phyloP scores from a whole-genome alignment of 768 basidiomycete genomes.

The Amanita rubescens region DNA sequence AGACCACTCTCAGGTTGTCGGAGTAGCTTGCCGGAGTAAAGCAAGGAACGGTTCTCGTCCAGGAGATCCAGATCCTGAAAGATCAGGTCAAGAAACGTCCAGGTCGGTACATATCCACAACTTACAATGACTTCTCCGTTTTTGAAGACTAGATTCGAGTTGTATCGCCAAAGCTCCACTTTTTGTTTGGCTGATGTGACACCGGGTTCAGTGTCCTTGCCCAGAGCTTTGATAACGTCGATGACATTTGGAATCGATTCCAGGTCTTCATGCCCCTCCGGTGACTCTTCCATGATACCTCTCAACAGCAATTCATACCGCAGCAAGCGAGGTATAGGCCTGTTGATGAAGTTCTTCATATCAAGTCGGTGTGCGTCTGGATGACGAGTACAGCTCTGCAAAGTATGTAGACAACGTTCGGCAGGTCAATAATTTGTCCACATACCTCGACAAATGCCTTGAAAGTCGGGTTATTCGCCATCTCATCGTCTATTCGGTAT shows the following conservation, averaged over 20 bases:
- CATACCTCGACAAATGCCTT: conserved; percentile 72
- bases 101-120: conserved; percentile 1
- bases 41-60: conserved; percentile 75
- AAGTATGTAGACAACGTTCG: background rate
- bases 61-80: conserved; percentile 79
- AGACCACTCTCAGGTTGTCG: conserved; percentile 78
- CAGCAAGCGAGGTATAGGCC: conserved; percentile 82
- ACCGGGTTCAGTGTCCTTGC: conserved; percentile 82
- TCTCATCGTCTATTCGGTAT: conserved; percentile 82
- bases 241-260: conserved; percentile 81
- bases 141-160: conserved; percentile 71
- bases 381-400: conserved; percentile 45
- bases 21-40: conserved; percentile 74
- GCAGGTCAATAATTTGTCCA: background rate
- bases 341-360: conserved; percentile 88
- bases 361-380: conserved; percentile 76
- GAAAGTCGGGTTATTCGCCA: conserved; percentile 73
- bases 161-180: conserved; percentile 83
- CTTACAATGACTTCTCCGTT: conserved; percentile 60
- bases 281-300: conserved; percentile 72
- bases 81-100: background rate
- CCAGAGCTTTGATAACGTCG: conserved; percentile 79
- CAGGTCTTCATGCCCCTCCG: conserved; percentile 68
- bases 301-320: conserved; percentile 83
- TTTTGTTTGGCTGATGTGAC: conserved; percentile 81